A percentile compares a stretch with the other conserved stretches of the same genome.
These are phyloP conservation scores for Heterobasidion irregulare DNA, from an alignment of 1,284 basidiomycete species.

Conservation along the genomic window DNA sequence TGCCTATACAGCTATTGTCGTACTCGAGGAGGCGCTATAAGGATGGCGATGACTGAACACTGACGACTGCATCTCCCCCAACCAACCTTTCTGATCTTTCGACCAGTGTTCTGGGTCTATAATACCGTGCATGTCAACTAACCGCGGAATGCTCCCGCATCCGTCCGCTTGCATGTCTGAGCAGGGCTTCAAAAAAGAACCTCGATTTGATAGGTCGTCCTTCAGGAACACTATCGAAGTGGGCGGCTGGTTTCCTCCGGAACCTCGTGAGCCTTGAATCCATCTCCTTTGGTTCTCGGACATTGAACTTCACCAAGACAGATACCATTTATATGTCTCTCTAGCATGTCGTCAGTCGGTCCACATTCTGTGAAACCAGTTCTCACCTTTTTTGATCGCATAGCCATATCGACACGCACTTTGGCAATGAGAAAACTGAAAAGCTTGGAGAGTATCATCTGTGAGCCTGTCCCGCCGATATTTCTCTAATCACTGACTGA, in stretches of 20 bases:
- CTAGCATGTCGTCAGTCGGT: conserved; percentile 63
- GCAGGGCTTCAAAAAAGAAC: no score
- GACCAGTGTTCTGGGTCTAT: no score
- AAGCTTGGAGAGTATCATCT: conserved; percentile 69
- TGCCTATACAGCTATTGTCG: no score
- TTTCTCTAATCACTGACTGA: not conserved
- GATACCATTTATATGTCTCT: conserved; percentile 87
- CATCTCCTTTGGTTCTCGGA: not conserved
- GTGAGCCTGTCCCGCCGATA: conserved; percentile 32
- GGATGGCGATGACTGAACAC: no score
- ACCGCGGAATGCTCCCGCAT: no score
- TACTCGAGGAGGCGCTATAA: no score
- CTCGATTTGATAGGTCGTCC: conserved; percentile 25
- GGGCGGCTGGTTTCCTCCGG: conserved; percentile 73
- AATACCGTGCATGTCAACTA: no score
- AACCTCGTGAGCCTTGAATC: conserved; percentile 47
- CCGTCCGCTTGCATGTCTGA: no score
- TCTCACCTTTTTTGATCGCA: not conserved
- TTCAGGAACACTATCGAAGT: conserved; percentile 74
- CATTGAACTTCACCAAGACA: conserved; percentile 33
- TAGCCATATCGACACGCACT: conserved; percentile 90
- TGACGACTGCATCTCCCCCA: no score
- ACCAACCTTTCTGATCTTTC: no score
- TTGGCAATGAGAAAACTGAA: conserved; percentile 89
- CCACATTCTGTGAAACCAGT: not conserved